Evolutionary conservation across 1,139 yeast genomes (phyloP).

Genomic region (Nadsonia starkeyi-henricii): DNA sequence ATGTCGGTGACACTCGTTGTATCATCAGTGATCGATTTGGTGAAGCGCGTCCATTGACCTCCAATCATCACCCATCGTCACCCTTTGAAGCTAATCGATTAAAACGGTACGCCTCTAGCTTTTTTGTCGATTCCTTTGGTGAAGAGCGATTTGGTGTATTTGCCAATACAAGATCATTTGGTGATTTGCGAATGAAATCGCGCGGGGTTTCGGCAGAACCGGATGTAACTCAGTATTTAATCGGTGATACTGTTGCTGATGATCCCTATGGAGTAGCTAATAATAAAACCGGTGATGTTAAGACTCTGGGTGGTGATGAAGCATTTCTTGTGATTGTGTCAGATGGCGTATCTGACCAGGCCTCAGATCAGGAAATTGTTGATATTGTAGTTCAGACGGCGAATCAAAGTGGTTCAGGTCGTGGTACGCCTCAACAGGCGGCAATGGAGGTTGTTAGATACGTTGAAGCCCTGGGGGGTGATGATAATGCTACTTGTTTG

Average conservation of each 20-base stretch:
- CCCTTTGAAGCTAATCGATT: slow-evolving; percentile 65
- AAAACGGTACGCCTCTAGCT: slow-evolving; percentile 53
- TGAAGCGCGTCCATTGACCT: slow-evolving; percentile 62
- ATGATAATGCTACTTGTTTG: slow-evolving; percentile 85
- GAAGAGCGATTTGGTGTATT: slow-evolving; percentile 72
- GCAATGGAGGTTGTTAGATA: slow-evolving; percentile 76
- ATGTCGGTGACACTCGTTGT: slow-evolving; percentile 93
- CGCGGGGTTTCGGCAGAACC: slow-evolving; percentile 91
- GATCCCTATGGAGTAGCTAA: slow-evolving; percentile 9
- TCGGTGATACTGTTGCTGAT: slow-evolving; percentile 34
- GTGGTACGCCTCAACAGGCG: slow-evolving; percentile 74
- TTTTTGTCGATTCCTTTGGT: slow-evolving; percentile 85
- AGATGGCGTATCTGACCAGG: slow-evolving; percentile 74
- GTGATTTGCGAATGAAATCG: slow-evolving; percentile 67
- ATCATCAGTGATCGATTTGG: slow-evolving; percentile 49
- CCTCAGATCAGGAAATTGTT: slow-evolving; percentile 82
- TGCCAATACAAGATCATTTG: slow-evolving; percentile 90
- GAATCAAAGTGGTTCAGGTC: slow-evolving; percentile 47
- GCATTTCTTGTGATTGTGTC: slow-evolving; percentile 62
- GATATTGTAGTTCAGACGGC: slow-evolving; percentile 69
- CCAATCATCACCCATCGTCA: slow-evolving; percentile 77
- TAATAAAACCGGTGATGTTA: slow-evolving; percentile 2
- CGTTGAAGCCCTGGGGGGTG: slow-evolving; percentile 80
- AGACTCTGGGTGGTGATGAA: slow-evolving; percentile 47
- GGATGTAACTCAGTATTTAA: slow-evolving; percentile 51